Base-by-base conservation (phyloP, 1,139 yeast species). In the Hemisphaericaspora subhashii region DNA sequence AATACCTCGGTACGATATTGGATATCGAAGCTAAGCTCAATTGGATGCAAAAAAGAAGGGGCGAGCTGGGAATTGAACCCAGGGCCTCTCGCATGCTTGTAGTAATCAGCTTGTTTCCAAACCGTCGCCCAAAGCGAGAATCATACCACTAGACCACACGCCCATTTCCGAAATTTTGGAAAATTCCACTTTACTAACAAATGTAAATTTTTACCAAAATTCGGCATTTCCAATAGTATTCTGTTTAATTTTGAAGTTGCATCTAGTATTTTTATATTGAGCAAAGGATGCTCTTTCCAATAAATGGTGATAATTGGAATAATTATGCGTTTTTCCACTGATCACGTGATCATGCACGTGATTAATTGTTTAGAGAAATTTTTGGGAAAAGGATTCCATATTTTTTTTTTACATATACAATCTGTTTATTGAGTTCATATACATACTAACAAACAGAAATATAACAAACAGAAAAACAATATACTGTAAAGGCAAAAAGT, bases 141-240 rank as follows among this genome's bases (percentile, higher is more conserved):
- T 58, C 62, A 57, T 58, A 57, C 61, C 61, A 58, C 62, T 57
- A 56, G 61, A 58, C 62, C 62, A 58, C 59, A 56, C 61, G 61
- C 62, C 51, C 51, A 25, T 29, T 25, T 36, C 4, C 23, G 5
- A 5, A 22, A 22, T n/a, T 17, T 24, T 24, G 10, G 22, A 27
- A 27, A 16, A 12, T 12, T 30, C 5, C 18, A 8, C 3, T 13
- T 28, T 17, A 7, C 6, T 11, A 6, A 11, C 29, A 12, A 13
- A 5, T 8, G 6, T 13, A 20, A 34, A 10, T 5, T 14, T 28
- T 5, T 16, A 18, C 16, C 24, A 20, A 9, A 21, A 9, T 21
- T 3, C 23, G 8, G 11, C 23, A 3, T 3, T 21, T 21, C 11
- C 4, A 3, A 21, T 3, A 21, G 23, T 11, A 21, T 21, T 21